A percentile compares a stretch with the other conserved stretches of the same genome.
Evolutionary conservation across 2,329 filamentous ascomycete species (phyloP).

Genomic region (Trichoderma arundinaceum): DNA sequence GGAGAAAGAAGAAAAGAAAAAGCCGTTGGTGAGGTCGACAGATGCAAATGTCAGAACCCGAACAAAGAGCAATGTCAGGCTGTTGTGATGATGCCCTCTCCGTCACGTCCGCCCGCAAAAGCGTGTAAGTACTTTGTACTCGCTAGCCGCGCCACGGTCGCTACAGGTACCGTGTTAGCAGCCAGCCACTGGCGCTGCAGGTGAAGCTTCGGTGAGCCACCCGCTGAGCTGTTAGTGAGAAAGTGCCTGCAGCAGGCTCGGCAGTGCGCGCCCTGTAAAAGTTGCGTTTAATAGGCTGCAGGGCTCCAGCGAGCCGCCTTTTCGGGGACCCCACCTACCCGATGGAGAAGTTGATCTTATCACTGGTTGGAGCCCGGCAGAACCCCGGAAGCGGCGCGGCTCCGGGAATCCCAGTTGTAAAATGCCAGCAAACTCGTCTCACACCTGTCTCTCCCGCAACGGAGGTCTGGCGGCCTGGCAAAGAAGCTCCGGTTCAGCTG

Average conservation of each 20-base stretch:
- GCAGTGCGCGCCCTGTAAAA: background rate
- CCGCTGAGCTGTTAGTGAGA: slow-evolving; percentile 21
- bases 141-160: slow-evolving; percentile 10
- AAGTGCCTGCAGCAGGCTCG: slow-evolving; percentile 22
- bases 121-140: slow-evolving; percentile 12
- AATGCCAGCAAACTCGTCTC: slow-evolving; percentile 17
- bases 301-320: slow-evolving; percentile 8
- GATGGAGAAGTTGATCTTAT: slow-evolving; percentile 26
- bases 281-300: slow-evolving; percentile 26
- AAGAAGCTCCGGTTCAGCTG: slow-evolving; percentile 26
- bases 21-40: background rate
- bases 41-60: background rate
- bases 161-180: background rate
- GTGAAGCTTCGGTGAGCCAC: slow-evolving; percentile 22
- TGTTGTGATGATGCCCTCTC: slow-evolving; percentile 6
- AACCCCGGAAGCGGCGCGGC: slow-evolving; percentile 30
- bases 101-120: background rate
- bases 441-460: background rate
- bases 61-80: background rate
- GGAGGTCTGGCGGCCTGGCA: slow-evolving; percentile 22
- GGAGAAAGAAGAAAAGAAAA: background rate
- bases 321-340: slow-evolving; percentile 30
- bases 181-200: slow-evolving; percentile 1
- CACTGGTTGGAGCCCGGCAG: slow-evolving; percentile 24
- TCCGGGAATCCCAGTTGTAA: slow-evolving; percentile 5